phyloP scores from a whole-genome alignment of 2,329 filamentous ascomycete species.

The Colletotrichum viniferum region DNA sequence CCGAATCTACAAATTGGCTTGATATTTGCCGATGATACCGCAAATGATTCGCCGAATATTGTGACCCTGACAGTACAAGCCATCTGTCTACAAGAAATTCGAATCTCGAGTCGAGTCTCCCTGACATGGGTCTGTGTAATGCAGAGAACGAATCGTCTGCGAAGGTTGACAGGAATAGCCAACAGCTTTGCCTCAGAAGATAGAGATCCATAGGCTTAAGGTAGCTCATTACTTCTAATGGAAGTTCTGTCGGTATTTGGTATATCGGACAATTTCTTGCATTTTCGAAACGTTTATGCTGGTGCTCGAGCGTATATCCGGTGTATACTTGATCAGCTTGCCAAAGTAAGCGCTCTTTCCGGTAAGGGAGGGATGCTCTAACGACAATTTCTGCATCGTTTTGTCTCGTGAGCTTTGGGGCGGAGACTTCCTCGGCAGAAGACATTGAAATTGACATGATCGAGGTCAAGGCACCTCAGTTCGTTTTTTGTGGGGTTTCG shows the following conservation, averaged over 20 bases:
- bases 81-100: not conserved
- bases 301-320: not conserved
- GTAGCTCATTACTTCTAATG: fast-evolving
- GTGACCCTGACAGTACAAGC: not conserved
- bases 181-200: not conserved
- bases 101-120: not conserved
- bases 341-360: not conserved
- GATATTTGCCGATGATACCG: no score
- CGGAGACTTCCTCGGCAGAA: not conserved
- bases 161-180: not conserved
- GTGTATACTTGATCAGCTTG: not conserved
- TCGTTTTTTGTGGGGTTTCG: not conserved
- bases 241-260: not conserved
- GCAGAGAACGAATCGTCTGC: not conserved
- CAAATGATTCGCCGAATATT: not conserved
- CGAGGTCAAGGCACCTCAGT: not conserved
- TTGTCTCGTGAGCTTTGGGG: not conserved
- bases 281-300: not conserved
- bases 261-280: not conserved
- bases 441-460: not conserved
- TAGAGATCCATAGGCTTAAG: not conserved
- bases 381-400: not conserved
- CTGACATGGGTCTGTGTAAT: not conserved
- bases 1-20: no score
- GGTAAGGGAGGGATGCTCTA: not conserved